Base-by-base conservation (phyloP, 306 rosid species). In the Citrullus amarus region DNA sequence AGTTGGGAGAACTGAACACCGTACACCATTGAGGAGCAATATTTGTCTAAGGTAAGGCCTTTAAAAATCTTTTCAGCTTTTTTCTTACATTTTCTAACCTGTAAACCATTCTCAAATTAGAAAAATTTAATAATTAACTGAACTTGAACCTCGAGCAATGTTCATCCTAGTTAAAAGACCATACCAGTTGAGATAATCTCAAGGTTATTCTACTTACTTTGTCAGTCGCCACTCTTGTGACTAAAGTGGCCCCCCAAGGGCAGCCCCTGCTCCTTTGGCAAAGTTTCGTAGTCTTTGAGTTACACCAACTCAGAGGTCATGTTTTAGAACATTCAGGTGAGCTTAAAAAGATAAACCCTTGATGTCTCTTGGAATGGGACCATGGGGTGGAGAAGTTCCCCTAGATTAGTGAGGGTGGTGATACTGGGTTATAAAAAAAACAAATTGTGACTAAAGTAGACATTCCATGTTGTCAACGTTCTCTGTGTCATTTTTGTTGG, bases 31-130 rank as follows among this genome's bases (percentile, higher is more conserved):
- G 71, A 88, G 87, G 80, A 80, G 56, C 76, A 88, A 61, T 83
- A 76, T 69, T 83, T 80, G 86, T 86, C 75, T 85, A 77, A 91
- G 92, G 98, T 90, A 80, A 72, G 80, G 85, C 57, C 77, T 78
- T 63, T 63, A 9, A 59, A 48, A 59, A 46, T 62, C 28, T 30
- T 3, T 78, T 62, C 11, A 20, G 17, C 41, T 58, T 34, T 16
- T 58, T 76, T 32, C 15, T 77, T 77, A 56, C 38, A 18, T 44
- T 22, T 36, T 36, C 39, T 44, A 71, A 25, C 56, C 20, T 15
- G 41, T 46, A 25, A 48, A 3, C 22, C 12, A n/a, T 72, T 48
- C 14, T 25, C 8, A 30, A 72, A 71, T 48, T 48, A 6, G 14
- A 71, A 62, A 25, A 22, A 15, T 28, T 28, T 72, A 25, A 48